These are phyloP conservation scores for Candida albicans DNA, from an alignment of 1,139 yeast species.

Conservation along the genomic window DNA sequence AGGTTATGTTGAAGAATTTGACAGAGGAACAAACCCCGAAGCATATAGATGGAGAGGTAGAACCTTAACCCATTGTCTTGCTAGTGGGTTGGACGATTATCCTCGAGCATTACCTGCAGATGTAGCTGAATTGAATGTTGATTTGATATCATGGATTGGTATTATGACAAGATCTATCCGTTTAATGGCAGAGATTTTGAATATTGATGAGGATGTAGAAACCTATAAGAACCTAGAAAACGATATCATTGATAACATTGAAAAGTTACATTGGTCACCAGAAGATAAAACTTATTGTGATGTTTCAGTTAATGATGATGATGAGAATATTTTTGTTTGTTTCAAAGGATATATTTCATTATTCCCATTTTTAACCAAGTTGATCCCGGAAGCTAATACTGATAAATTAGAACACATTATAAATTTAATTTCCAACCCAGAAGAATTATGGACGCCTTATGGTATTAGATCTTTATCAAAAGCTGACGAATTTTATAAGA, in stretches of 20 bases:
- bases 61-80: slow-evolving; percentile 78
- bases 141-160: slow-evolving; percentile 89
- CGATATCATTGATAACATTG: slow-evolving; percentile 62
- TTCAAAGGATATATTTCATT: slow-evolving; percentile 86
- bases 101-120: slow-evolving; percentile 86
- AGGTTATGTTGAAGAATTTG: slow-evolving; percentile 75
- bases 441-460: slow-evolving; percentile 71
- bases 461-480: slow-evolving; percentile 85
- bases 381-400: slow-evolving; percentile 54
- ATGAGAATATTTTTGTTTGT: slow-evolving; percentile 67
- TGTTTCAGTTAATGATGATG: slow-evolving; percentile 70
- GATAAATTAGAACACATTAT: slow-evolving; percentile 53
- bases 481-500: slow-evolving; percentile 62
- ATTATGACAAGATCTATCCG: slow-evolving; percentile 84
- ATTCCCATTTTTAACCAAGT: slow-evolving; percentile 78
- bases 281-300: slow-evolving; percentile 77
- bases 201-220: slow-evolving; percentile 54
- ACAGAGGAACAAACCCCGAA: slow-evolving; percentile 58
- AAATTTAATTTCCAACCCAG: slow-evolving; percentile 62
- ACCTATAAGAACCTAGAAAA: slow-evolving; percentile 53
- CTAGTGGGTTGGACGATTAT: slow-evolving; percentile 94
- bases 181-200: slow-evolving; percentile 67
- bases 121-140: slow-evolving; percentile 87
- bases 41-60: slow-evolving; percentile 95
- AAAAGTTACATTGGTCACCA: slow-evolving; percentile 78